phyloP scores from a whole-genome alignment of 805 yeast species.

The Crinitomyces ghanaensis region DNA sequence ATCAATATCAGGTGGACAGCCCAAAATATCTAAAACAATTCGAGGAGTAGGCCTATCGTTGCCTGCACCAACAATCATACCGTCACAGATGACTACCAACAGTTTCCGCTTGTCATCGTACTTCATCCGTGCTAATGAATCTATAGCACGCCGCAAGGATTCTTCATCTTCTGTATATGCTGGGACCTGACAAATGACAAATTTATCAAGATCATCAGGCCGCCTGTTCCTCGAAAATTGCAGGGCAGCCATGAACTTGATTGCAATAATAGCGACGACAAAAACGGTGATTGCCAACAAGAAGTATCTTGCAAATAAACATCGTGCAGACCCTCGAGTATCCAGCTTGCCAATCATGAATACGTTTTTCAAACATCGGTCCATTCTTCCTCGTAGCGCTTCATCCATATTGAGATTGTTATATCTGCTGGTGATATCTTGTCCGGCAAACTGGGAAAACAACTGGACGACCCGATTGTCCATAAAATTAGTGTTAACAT shows the following conservation, averaged over 20 bases:
- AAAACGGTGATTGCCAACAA: conserved; percentile 29
- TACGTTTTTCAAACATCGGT: conserved; percentile 28
- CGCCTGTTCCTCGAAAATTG: conserved; percentile 26
- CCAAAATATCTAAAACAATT: conserved; percentile 44
- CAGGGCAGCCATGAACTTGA: conserved; percentile 32
- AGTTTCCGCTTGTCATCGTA: conserved; percentile 50
- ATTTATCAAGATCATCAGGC: conserved; percentile 31
- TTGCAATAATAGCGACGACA: conserved; percentile 26
- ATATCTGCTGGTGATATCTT: conserved; percentile 25
- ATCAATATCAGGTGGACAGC: conserved; percentile 39
- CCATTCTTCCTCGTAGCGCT: conserved; percentile 18
- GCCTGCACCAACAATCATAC: conserved; percentile 51
- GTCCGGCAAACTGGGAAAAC: conserved; percentile 27
- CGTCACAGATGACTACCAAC: conserved; percentile 48
- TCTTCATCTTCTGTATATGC: conserved; percentile 51
- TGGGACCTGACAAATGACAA: conserved; percentile 37
- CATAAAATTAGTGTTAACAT: conserved; percentile 24
- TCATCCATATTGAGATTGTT: conserved; percentile 18
- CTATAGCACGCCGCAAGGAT: conserved; percentile 45
- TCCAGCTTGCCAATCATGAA: conserved; percentile 32
- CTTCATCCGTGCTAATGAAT: conserved; percentile 46
- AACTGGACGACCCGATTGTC: conserved; percentile 21
- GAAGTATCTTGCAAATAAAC: conserved; percentile 33
- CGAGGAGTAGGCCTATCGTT: conserved; percentile 49
- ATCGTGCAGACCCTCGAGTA: conserved; percentile 28